Conservation (phyloP, 768 basidiomycete species). For the Imleria badia region DNA sequence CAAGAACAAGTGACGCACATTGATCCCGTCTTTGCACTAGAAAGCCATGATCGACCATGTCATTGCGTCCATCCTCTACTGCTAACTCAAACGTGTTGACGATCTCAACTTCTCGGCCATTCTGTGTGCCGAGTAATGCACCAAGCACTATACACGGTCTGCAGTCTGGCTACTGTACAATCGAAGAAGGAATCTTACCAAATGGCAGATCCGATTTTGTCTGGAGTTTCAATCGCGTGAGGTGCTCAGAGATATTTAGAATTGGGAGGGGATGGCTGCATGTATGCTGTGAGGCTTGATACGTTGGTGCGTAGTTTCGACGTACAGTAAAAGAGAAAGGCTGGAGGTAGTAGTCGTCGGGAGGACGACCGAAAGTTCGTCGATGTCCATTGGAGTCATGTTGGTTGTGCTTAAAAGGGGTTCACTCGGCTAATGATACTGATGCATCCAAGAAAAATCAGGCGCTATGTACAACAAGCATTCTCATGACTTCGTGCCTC, state of each 20-base stretch:
- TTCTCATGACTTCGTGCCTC: no score
- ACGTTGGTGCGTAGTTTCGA: slow-evolving; percentile 3
- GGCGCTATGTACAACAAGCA: no score
- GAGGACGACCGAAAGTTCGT: slow-evolving; percentile 73
- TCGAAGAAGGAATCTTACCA: slow-evolving; percentile 42
- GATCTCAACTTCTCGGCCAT: slow-evolving; percentile 93
- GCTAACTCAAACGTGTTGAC: slow-evolving; percentile 95
- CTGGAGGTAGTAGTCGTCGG: slow-evolving; percentile 72
- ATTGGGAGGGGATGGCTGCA: slow-evolving; percentile 93
- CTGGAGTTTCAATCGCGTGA: slow-evolving; percentile 82
- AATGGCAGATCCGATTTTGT: slow-evolving; percentile 60
- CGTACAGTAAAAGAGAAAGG: slow-evolving; percentile 72
- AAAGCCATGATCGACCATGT: slow-evolving; percentile 77
- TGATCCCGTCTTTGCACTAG: slow-evolving; percentile 82
- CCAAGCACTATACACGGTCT: slow-evolving; percentile 68
- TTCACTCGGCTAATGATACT: neutral
- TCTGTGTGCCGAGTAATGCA: slow-evolving; percentile 90
- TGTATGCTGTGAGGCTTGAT: slow-evolving; percentile 16
- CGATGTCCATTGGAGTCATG: slow-evolving; percentile 72
- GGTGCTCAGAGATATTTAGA: slow-evolving; percentile 94
- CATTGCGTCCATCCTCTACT: slow-evolving; percentile 49
- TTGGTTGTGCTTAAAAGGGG: slow-evolving; percentile 11
- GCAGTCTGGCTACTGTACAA: neutral
- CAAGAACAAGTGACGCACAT: slow-evolving; percentile 48
- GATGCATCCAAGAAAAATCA: no score